A percentile compares a stretch with the other conserved stretches of the same genome.
Conservation (phyloP, 768 basidiomycete species). For the Naganishia vishniacii region DNA sequence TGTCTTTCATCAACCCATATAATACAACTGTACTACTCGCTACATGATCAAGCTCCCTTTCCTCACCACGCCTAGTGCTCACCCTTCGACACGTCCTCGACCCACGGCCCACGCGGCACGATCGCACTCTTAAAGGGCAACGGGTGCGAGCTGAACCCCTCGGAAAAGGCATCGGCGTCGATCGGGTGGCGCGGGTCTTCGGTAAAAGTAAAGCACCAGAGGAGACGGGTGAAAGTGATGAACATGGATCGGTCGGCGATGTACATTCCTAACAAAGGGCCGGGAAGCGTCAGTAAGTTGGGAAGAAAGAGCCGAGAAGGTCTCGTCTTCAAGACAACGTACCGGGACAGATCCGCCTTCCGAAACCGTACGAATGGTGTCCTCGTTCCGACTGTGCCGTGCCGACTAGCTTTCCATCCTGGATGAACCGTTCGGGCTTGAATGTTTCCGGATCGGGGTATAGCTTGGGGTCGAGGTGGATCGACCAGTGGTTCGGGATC, state of each 20-base stretch:
- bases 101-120: conserved; percentile 5
- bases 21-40: background rate
- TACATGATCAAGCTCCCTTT: no score
- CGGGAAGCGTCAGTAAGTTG: background rate
- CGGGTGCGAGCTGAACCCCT: conserved; percentile 29
- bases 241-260: conserved; percentile 29
- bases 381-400: conserved; percentile 26
- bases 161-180: conserved; percentile 28
- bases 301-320: no score
- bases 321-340: no score
- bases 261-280: conserved; percentile 9
- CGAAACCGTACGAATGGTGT: conserved; percentile 28
- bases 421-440: conserved; percentile 32
- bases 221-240: conserved; percentile 32
- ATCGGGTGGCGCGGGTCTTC: conserved; percentile 23
- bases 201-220: conserved; percentile 33
- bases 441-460: conserved; percentile 33
- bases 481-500: conserved; percentile 33
- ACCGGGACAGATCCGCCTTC: conserved; percentile 27
- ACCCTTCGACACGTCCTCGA: conserved; percentile 19
- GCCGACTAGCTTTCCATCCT: conserved; percentile 24
- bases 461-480: conserved; percentile 29
- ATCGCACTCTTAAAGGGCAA: conserved; percentile 21
- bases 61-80: background rate
- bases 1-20: background rate